phyloP scores from a whole-genome alignment of 352 stramenopile genomes.

The Phytophthora litchii region DNA sequence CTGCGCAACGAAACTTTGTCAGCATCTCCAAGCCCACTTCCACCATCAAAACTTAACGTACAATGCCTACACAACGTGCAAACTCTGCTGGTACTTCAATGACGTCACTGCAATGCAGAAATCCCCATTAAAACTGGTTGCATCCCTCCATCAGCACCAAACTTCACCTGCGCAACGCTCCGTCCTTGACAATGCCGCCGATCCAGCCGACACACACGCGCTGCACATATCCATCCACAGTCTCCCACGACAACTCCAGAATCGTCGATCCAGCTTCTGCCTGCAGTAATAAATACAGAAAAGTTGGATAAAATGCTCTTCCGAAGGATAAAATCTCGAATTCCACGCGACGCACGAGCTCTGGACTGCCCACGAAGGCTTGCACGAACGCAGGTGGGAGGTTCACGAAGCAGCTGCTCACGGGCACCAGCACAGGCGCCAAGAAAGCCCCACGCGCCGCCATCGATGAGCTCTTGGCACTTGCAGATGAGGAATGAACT shows the following conservation, averaged over 20 bases:
- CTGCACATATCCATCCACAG: conserved; percentile 79
- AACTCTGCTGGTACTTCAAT: conserved; percentile 88
- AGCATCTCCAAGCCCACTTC: neutral
- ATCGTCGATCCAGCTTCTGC: conserved; percentile 55
- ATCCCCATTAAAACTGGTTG: conserved; percentile 1
- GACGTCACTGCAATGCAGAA: conserved; percentile 52
- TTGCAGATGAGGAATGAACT: conserved; percentile 20
- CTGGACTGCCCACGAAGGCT: conserved; percentile 50
- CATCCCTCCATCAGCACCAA: neutral
- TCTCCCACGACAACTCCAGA: conserved; percentile 81
- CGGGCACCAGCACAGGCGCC: conserved; percentile 60
- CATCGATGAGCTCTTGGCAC: conserved; percentile 20
- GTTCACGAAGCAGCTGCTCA: conserved; percentile 76
- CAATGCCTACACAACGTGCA: conserved; percentile 80
- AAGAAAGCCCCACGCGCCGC: conserved; percentile 64
- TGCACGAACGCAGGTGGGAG: conserved; percentile 72
- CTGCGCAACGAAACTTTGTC: conserved; percentile 32
- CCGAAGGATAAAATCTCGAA: neutral
- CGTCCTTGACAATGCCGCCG: conserved; percentile 59
- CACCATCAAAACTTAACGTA: conserved; percentile 30
- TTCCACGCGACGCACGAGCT: conserved; percentile 29
- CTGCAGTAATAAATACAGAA: conserved; percentile 20
- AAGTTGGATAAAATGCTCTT: neutral
- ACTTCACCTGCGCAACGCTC: conserved; percentile 50
- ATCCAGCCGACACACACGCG: conserved; percentile 77